These are phyloP conservation scores for Ramaria rubella DNA, from an alignment of 768 basidiomycete species.

Conservation along the genomic window DNA sequence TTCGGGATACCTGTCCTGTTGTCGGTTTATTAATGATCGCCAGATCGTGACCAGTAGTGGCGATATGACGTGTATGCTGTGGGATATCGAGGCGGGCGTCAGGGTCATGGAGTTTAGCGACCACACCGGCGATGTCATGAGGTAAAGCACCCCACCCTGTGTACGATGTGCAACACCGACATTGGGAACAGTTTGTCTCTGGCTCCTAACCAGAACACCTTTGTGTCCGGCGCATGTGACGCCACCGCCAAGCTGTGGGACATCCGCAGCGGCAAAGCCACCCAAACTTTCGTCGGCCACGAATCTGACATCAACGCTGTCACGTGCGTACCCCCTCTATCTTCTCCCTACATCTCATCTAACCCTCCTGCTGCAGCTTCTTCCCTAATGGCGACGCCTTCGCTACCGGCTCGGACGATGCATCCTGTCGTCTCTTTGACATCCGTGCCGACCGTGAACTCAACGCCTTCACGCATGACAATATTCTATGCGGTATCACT, in stretches of 20 bases:
- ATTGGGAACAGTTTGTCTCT: constrained; percentile 68
- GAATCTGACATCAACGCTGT: constrained; percentile 99
- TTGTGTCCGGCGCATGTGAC: constrained; percentile 99
- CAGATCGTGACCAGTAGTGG: constrained; percentile 98
- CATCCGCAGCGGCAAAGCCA: constrained; percentile 94
- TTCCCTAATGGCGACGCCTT: constrained; percentile 99
- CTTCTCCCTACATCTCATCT: constrained; percentile 10
- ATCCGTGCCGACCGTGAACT: constrained; percentile 96
- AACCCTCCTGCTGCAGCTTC: constrained; percentile 56
- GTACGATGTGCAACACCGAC: background rate
- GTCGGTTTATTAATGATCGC: constrained; percentile 96
- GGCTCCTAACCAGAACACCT: constrained; percentile 87
- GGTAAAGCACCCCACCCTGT: constrained; percentile 44
- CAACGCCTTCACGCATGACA: constrained; percentile 96
- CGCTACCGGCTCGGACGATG: constrained; percentile 97
- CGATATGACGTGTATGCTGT: constrained; percentile 99
- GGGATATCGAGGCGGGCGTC: constrained; percentile 98
- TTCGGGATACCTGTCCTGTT: constrained; percentile 96
- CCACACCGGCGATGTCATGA: constrained; percentile 99
- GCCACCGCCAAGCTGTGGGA: constrained; percentile 99
- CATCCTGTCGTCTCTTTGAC: constrained; percentile 96
- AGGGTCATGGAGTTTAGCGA: constrained; percentile 98
- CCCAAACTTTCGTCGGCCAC: constrained; percentile 97
- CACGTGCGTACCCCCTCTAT: constrained; percentile 53
- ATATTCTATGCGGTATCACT: constrained; percentile 97